These are phyloP conservation scores for Vanilla planifolia DNA, from an alignment of 106 monocot species.

Conservation along the genomic window DNA sequence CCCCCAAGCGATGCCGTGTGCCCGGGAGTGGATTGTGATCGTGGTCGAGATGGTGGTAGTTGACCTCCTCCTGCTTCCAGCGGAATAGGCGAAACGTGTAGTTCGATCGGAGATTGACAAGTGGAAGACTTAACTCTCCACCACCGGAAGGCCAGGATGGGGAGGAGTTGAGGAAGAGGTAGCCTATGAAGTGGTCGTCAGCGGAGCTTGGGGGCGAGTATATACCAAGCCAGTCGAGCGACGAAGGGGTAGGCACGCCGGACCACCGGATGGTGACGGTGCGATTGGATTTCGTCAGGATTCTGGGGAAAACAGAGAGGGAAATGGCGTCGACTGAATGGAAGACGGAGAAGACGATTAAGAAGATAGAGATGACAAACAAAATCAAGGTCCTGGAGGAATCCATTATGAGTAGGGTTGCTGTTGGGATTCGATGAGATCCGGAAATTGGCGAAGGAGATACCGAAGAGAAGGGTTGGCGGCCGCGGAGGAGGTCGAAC, in stretches of 20 bases:
- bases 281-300: constrained; percentile 45
- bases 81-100: constrained; percentile 85
- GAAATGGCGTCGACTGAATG: constrained; percentile 21
- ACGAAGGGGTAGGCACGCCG: constrained; percentile 49
- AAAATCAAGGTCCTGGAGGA: neutral
- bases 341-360: constrained; percentile 2
- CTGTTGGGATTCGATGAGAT: no score
- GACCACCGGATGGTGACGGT: constrained; percentile 59
- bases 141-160: constrained; percentile 40
- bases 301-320: constrained; percentile 52
- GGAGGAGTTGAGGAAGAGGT: constrained; percentile 74
- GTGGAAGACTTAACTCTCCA: constrained; percentile 62
- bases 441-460: no score
- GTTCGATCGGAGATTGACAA: constrained; percentile 62
- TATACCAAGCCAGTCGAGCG: constrained; percentile 86
- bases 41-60: constrained; percentile 56
- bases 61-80: constrained; percentile 54
- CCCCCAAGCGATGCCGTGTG: constrained; percentile 48
- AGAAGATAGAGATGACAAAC: constrained; percentile 6
- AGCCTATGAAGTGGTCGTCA: constrained; percentile 74
- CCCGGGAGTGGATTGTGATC: constrained; percentile 76
- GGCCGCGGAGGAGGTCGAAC: no score
- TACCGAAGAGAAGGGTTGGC: no score
- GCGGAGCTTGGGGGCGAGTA: constrained; percentile 72
- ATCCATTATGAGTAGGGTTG: neutral